These are phyloP conservation scores for Ceratobasidium sp. DNA, from an alignment of 1,284 basidiomycete genomes.

Conservation along the genomic window DNA sequence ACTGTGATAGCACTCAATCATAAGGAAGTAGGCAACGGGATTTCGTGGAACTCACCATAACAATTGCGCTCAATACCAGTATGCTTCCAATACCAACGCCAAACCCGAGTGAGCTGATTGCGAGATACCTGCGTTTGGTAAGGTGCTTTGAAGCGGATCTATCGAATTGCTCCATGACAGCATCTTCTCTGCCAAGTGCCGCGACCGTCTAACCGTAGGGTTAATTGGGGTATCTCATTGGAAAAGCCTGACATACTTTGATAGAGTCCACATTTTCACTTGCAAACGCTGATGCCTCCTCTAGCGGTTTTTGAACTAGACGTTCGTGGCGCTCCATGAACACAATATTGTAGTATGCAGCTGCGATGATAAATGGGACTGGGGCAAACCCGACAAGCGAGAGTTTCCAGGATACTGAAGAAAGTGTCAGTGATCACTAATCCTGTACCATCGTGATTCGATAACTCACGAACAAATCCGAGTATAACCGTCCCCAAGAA, in stretches of 20 bases:
- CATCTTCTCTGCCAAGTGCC: slow-evolving; percentile 50
- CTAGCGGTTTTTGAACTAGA: slow-evolving; percentile 46
- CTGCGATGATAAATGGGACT: too few relatives aligned
- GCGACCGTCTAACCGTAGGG: slow-evolving; percentile 45
- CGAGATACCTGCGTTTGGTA: slow-evolving; percentile 43
- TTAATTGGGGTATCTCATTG: slow-evolving; percentile 23
- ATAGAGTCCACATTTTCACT: slow-evolving; percentile 52
- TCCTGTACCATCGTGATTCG: slow-evolving; percentile 42
- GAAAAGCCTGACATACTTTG: slow-evolving; percentile 36
- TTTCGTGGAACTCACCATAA: slow-evolving; percentile 42
- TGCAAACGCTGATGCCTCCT: slow-evolving; percentile 46
- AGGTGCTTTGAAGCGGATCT: slow-evolving; percentile 40
- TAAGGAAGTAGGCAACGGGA: not conserved
- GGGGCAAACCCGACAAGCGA: too few relatives aligned
- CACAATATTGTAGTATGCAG: too few relatives aligned
- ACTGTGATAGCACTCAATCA: not conserved
- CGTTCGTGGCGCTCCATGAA: too few relatives aligned
- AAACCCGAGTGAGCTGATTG: slow-evolving; percentile 47
- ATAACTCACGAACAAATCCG: slow-evolving; percentile 49
- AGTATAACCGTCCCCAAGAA: slow-evolving; percentile 50
- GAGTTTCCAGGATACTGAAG: slow-evolving; percentile 35
- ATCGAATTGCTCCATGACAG: slow-evolving; percentile 46
- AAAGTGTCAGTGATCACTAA: not conserved
- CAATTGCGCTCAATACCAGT: slow-evolving; percentile 45
- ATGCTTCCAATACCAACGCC: slow-evolving; percentile 49